Evolutionary conservation across 176 grass and related monocot genomes (phyloP).

Genomic region (Areca catechu): DNA sequence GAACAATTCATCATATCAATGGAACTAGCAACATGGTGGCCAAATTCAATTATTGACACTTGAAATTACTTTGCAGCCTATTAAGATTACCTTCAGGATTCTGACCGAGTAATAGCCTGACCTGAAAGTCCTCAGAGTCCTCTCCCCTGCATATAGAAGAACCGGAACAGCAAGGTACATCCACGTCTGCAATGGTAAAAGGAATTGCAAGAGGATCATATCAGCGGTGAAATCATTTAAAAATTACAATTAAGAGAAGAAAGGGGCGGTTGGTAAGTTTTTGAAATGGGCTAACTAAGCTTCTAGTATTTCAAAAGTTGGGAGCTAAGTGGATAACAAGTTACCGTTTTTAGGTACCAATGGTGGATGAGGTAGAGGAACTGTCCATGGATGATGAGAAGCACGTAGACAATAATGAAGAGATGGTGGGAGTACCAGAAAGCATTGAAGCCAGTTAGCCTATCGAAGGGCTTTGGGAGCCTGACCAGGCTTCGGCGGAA

Average conservation of each 20-base stretch:
- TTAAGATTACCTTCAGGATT: slow-evolving; percentile 51
- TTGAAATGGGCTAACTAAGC: too few species aligned
- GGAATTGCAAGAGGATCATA: too few species aligned
- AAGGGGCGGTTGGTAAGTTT: background rate
- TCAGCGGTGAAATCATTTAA: too few species aligned
- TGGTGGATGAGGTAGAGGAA: slow-evolving; percentile 71
- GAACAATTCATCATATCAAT: background rate
- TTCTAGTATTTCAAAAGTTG: background rate
- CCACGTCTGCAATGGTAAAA: slow-evolving; percentile 68
- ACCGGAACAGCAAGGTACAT: slow-evolving; percentile 95
- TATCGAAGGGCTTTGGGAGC: slow-evolving; percentile 90
- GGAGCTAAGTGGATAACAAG: background rate
- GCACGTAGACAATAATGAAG: slow-evolving; percentile 74
- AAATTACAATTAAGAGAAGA: too few species aligned
- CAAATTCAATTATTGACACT: too few species aligned
- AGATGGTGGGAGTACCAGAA: slow-evolving; percentile 99
- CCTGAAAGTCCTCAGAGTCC: slow-evolving; percentile 72
- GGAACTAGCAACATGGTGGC: too few species aligned
- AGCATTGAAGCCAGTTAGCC: slow-evolving; percentile 93
- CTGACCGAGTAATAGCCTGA: slow-evolving; percentile 89
- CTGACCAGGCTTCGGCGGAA: slow-evolving; percentile 84
- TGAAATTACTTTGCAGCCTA: too few species aligned
- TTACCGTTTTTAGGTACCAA: slow-evolving; percentile 80
- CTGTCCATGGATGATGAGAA: slow-evolving; percentile 78
- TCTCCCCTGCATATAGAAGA: slow-evolving; percentile 80